Evolutionary conservation across 1,284 basidiomycete species (phyloP).

Genomic region (Somion occarium): DNA sequence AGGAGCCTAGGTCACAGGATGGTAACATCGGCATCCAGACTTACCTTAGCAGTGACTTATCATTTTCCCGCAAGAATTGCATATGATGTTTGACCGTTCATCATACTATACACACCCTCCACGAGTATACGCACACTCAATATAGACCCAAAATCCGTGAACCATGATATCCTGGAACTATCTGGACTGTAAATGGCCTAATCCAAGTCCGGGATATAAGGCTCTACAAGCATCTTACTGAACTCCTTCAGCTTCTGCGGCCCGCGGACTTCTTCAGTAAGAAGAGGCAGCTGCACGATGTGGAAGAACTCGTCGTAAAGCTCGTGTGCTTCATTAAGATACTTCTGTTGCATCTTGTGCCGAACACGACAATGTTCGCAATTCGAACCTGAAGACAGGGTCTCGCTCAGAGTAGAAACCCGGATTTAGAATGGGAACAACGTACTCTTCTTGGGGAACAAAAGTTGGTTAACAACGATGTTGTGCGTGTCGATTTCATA

Average conservation of each 20-base stretch:
- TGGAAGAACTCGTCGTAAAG: slow-evolving; percentile 98
- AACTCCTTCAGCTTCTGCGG: slow-evolving; percentile 91
- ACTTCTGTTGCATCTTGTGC: slow-evolving; percentile 98
- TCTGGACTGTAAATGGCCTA: neutral
- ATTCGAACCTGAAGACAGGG: slow-evolving; percentile 60
- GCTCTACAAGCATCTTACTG: slow-evolving; percentile 79
- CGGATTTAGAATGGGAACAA: slow-evolving; percentile 8
- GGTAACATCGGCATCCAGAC: too few relatives aligned
- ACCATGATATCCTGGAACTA: too few relatives aligned
- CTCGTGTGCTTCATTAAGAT: slow-evolving; percentile 90
- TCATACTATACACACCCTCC: too few relatives aligned
- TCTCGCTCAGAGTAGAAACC: slow-evolving; percentile 1
- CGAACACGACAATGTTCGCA: slow-evolving; percentile 95
- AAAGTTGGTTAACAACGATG: slow-evolving; percentile 96
- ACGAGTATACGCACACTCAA: too few relatives aligned
- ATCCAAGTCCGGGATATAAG: slow-evolving; percentile 35
- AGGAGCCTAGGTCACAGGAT: too few relatives aligned
- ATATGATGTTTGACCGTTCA: too few relatives aligned
- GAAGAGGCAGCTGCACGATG: slow-evolving; percentile 86
- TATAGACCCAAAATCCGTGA: too few relatives aligned
- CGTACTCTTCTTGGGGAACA: slow-evolving; percentile 89
- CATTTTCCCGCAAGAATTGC: too few relatives aligned
- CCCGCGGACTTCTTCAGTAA: slow-evolving; percentile 96
- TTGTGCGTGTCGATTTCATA: slow-evolving; percentile 99
- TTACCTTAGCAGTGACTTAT: too few relatives aligned